These are phyloP conservation scores for Hypoxylon intermedium DNA, from an alignment of 495 filamentous ascomycete genomes.

Conservation along the genomic window DNA sequence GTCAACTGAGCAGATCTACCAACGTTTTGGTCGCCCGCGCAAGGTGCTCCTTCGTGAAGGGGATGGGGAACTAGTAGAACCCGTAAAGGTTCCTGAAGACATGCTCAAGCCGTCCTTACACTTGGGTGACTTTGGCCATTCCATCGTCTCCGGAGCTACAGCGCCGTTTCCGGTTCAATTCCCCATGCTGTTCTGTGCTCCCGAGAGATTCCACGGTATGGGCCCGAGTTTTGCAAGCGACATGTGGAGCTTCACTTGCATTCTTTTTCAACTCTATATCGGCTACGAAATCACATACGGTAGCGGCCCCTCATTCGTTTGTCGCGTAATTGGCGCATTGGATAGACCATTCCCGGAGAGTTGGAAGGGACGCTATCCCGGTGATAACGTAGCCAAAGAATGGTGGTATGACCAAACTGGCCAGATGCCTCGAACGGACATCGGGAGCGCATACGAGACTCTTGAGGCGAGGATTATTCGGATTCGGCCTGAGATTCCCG, in stretches of 20 bases:
- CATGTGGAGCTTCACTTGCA: constrained; percentile 48
- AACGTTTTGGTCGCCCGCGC: constrained; percentile 38
- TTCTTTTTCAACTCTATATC: constrained; percentile 43
- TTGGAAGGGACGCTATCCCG: constrained; percentile 29
- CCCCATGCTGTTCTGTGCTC: constrained; percentile 37
- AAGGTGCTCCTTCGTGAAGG: constrained; percentile 33
- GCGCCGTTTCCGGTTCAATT: constrained; percentile 24
- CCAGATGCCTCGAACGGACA: not conserved
- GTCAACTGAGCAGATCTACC: constrained; percentile 36
- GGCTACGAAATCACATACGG: constrained; percentile 6
- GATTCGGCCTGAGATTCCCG: constrained; percentile 33
- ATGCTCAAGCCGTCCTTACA: constrained; percentile 19
- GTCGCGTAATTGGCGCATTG: constrained; percentile 16
- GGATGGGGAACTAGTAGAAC: constrained; percentile 33
- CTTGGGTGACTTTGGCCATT: constrained; percentile 16
- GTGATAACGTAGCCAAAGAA: constrained; percentile 10
- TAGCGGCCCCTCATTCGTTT: constrained; percentile 12
- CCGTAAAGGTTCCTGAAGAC: constrained; percentile 18
- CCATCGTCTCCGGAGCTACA: constrained; percentile 34
- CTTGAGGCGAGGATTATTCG: constrained; percentile 29
- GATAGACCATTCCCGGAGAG: constrained; percentile 23
- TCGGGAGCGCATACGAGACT: not conserved
- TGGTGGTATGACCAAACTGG: constrained; percentile 38
- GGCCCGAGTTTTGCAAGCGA: constrained; percentile 44
- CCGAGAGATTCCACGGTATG: constrained; percentile 40